Percentiles rank a stretch among this genome's conserved stretches.
Conservation (phyloP, 352 stramenopile species). For the Pseudoperonospora humuli region DNA sequence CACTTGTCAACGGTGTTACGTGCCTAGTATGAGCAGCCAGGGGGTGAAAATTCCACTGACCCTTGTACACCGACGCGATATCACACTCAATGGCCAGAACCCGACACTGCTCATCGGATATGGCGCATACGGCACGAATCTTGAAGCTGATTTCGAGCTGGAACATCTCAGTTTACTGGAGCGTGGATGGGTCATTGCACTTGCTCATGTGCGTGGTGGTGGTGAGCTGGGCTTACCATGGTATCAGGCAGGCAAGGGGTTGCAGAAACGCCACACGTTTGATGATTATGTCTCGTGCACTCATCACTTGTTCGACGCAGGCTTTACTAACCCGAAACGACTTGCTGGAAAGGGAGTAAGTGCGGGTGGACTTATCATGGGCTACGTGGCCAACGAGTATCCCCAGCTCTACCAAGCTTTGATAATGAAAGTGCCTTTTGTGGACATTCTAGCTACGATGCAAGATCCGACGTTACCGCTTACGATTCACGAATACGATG, state of each 20-base stretch:
- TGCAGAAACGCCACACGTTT: conserved; percentile 83
- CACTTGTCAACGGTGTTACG: conserved; percentile 33
- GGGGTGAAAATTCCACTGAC: conserved; percentile 59
- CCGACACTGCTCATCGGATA: conserved; percentile 85
- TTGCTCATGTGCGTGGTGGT: conserved; percentile 86
- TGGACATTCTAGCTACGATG: conserved; percentile 87
- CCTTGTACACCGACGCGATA: conserved; percentile 58
- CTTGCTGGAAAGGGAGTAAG: conserved; percentile 78
- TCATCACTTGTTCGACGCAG: conserved; percentile 44
- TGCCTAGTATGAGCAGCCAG: conserved; percentile 33
- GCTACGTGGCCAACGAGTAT: conserved; percentile 77
- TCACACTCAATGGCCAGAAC: conserved; percentile 48
- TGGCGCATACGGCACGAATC: conserved; percentile 82
- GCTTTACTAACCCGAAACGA: conserved; percentile 50
- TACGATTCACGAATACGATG: conserved; percentile 89
- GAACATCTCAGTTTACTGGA: conserved; percentile 78
- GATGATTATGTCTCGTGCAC: conserved; percentile 76
- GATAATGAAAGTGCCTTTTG: conserved; percentile 86
- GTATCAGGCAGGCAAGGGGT: conserved; percentile 75
- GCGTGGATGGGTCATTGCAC: conserved; percentile 84
- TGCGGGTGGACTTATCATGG: conserved; percentile 83
- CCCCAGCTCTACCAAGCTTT: conserved; percentile 67
- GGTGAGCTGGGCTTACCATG: conserved; percentile 81
- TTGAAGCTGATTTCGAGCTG: conserved; percentile 83
- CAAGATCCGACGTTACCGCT: conserved; percentile 74